Percentiles rank a stretch among this genome's conserved stretches.
These are phyloP conservation scores for Tritrichomonas musculus DNA, from an alignment of 208 protist genomes.

Conservation along the genomic window DNA sequence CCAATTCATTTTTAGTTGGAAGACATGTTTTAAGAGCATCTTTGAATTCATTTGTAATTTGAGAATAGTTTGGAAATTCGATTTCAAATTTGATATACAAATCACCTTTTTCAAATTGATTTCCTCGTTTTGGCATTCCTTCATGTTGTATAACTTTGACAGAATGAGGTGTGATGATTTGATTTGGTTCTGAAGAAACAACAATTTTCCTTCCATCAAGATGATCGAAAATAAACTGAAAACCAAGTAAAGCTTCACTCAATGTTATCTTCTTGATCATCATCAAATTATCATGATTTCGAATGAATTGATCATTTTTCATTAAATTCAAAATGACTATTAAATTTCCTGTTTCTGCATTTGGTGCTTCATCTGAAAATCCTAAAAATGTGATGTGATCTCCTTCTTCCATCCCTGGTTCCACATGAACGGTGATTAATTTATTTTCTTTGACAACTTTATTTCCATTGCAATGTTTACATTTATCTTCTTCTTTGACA, in stretches of 20 bases:
- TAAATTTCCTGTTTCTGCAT: neutral
- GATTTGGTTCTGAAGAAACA: neutral
- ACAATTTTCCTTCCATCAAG: no score
- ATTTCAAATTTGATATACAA: neutral
- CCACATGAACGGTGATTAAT: neutral
- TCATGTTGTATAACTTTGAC: neutral
- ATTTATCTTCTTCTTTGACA: neutral
- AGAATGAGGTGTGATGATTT: neutral
- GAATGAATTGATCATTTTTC: neutral
- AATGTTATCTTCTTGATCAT: neutral
- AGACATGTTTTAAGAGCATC: neutral
- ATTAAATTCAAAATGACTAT: neutral
- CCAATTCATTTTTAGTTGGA: neutral
- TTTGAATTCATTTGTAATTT: neutral
- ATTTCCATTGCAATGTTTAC: neutral
- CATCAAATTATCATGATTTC: neutral
- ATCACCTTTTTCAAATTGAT: neutral
- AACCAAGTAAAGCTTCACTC: neutral
- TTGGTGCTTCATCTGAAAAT: constrained; percentile 6
- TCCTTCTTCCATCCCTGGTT: no score
- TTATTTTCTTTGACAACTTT: neutral
- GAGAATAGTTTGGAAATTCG: neutral
- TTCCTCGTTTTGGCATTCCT: neutral
- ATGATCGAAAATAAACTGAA: neutral
- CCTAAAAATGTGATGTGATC: neutral